Evolutionary conservation across 1,284 basidiomycete species (phyloP), one percentile per base, ranked within the genome.

Genomic region (Sporisorium graminicola): DNA sequence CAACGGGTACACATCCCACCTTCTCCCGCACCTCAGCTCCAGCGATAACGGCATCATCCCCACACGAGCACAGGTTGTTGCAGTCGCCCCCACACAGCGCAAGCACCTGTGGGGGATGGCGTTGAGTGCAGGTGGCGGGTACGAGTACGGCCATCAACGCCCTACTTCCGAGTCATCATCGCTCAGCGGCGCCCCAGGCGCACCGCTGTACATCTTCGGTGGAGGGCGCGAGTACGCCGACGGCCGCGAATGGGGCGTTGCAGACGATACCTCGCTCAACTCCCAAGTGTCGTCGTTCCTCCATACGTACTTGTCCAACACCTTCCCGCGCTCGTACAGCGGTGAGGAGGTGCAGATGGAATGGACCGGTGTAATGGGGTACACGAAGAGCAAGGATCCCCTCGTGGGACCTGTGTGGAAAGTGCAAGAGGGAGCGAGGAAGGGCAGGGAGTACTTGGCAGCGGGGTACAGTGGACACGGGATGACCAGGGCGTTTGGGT

Each of bases 311-410:
- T 50, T 75, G 4, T 20, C 46, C 2, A 47, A 33, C 0, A 20
- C 47, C 5, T 72, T 92, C 77, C 89, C 90, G 0, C 88, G 87
- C 0, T 88, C 87, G 73, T 91, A 88, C 62, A 10, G 18, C 27
- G 87, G 88, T 53, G 76, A 78, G 0, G 74, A 76, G 26, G 91
- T 90, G 18, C 88, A 89, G 60, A 87, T 87, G 4, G 80, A 88
- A 1, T 92, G 91, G 93, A 92, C 91, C 2, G 93, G 93, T 0
- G 92, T 94, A 53, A 93, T 93, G 92, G 93, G 90, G 0, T 92
- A 88, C 79, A 93, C 93, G 0, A 87, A 87, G 58, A 87, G 86
- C 8, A 87, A 87, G 0, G 90, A 91, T 81, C 93, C 93, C 0
- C 89, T 93, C 68, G 92, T 94, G 2, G 77, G 78, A 1, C 73